Conservation (phyloP, 306 rosid species). For the Quercus alba region DNA sequence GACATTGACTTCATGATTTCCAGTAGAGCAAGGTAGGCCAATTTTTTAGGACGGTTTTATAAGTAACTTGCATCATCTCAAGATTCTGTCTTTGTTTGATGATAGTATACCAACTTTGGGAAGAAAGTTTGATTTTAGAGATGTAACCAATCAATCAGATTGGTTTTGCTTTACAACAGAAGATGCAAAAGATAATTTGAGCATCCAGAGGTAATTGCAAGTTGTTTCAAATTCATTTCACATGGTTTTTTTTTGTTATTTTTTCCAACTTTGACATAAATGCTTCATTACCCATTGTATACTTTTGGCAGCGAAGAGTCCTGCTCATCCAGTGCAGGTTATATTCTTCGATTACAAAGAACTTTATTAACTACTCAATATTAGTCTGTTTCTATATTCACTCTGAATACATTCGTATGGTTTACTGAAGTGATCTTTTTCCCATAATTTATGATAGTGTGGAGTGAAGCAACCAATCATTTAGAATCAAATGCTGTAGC, state of each 20-base stretch:
- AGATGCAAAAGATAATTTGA: constrained; percentile 61
- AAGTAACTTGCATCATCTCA: constrained; percentile 12
- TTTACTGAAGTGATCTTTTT: constrained; percentile 5
- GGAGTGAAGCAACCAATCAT: constrained; percentile 43
- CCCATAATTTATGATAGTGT: constrained; percentile 42
- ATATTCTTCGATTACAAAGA: constrained; percentile 5
- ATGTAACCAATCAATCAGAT: constrained; percentile 25
- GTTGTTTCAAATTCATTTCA: constrained; percentile 3
- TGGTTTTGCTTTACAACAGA: constrained; percentile 46
- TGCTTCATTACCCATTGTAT: constrained; percentile 20
- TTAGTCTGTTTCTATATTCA: not conserved
- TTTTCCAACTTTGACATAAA: constrained; percentile 6
- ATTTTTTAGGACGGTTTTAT: constrained; percentile 8
- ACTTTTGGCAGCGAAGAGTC: constrained; percentile 76
- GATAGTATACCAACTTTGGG: constrained; percentile 32
- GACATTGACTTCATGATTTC: constrained; percentile 38
- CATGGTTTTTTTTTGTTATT: not conserved
- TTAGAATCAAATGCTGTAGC: constrained; percentile 35
- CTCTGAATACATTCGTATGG: not conserved
- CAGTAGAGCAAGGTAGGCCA: constrained; percentile 52
- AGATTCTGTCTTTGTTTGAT: constrained; percentile 28
- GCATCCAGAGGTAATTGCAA: constrained; percentile 61
- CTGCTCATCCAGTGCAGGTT: constrained; percentile 81
- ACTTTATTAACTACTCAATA: not conserved
- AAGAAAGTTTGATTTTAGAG: constrained; percentile 38